Percentiles rank a stretch among this genome's conserved stretches.
These are phyloP conservation scores for Oligophagozyma castellii DNA, from an alignment of 1,139 yeast genomes.

Conservation along the genomic window DNA sequence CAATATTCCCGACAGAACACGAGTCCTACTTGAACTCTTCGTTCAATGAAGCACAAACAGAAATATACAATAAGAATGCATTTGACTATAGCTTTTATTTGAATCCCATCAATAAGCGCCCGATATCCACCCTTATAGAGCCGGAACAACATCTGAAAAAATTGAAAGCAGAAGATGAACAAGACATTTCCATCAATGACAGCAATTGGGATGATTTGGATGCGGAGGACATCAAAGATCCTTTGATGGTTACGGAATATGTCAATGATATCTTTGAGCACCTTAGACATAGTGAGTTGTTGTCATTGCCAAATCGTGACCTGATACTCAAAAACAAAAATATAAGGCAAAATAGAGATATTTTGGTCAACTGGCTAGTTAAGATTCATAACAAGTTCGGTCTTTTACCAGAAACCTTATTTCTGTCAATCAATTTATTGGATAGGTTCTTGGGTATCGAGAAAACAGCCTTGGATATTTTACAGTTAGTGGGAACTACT, in stretches of 20 bases:
- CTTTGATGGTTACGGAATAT: slow-evolving; percentile 89
- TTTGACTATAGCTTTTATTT: too few species aligned
- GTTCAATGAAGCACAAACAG: too few species aligned
- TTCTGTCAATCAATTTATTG: slow-evolving; percentile 77
- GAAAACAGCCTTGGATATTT: slow-evolving; percentile 65
- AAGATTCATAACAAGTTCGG: slow-evolving; percentile 84
- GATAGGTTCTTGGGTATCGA: slow-evolving; percentile 80
- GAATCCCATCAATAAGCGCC: slow-evolving; percentile 21
- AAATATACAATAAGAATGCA: too few species aligned
- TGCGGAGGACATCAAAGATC: slow-evolving; percentile 83
- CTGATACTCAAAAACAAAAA: slow-evolving; percentile 65
- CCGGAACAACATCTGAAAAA: slow-evolving; percentile 23
- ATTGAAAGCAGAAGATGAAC: slow-evolving; percentile 12
- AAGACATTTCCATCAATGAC: slow-evolving; percentile 16
- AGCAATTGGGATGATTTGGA: slow-evolving; percentile 83
- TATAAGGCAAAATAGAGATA: slow-evolving; percentile 70
- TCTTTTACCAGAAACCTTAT: slow-evolving; percentile 80
- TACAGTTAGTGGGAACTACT: slow-evolving; percentile 85
- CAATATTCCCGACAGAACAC: too few species aligned
- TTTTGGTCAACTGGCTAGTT: slow-evolving; percentile 88
- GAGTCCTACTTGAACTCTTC: too few species aligned
- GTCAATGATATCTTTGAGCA: slow-evolving; percentile 77
- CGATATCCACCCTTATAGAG: slow-evolving; percentile 24
- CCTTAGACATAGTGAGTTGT: slow-evolving; percentile 56
- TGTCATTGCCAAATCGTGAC: slow-evolving; percentile 66